Base-by-base conservation (phyloP, 2,329 filamentous ascomycete genomes). In the Periglandula ipomoeae region DNA sequence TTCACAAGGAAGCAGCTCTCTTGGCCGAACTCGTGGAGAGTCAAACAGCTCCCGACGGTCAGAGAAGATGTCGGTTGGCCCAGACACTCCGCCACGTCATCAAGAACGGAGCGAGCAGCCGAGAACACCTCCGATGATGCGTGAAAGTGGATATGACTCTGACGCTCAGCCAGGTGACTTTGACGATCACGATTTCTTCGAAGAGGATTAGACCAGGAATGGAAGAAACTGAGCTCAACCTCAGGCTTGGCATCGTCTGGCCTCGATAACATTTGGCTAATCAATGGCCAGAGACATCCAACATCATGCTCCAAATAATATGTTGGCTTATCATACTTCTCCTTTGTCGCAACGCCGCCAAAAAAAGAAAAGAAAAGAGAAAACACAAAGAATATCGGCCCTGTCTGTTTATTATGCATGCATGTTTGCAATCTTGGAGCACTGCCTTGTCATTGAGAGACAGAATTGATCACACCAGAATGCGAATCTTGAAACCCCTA, bases 121-220 rank as follows among this genome's bases (percentile, higher is more conserved):
- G 5, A 68, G 75, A 52, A 84, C 81, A 48, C 79, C 81, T 24
- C 78, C 78, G 0, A 82, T 83, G 76, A 78, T 81, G 75, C 70
- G 70, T 30, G 63, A 72, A 30, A 73, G 71, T 51, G 71, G 70
- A 27, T 84, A 84, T 60, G 81, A 84, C 59, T 71, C 71, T 26
- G 80, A 84, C 61, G 81, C 81, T 6, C 74, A 74, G 34, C 71
- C 74, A 3, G 78, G 74, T 50, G 74, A 78, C 47, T 79, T 79
- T 64, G 76, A 81, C 57, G 76, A 81, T 60, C 72, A 76, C 30
- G 76, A 74, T 48, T 80, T 80, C 65, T 79, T 78, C 55, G 74
- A 76, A 54, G 73, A 78, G 56, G 68, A 71, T n/a, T n/a, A n/a
- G n/a, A n/a, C n/a, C n/a, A n/a, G n/a, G n/a, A n/a, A n/a, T n/a